Evolutionary conservation across 495 filamentous ascomycete species (phyloP), one percentile per base, ranked within the genome.

Genomic region (Penicillium coprophilum): DNA sequence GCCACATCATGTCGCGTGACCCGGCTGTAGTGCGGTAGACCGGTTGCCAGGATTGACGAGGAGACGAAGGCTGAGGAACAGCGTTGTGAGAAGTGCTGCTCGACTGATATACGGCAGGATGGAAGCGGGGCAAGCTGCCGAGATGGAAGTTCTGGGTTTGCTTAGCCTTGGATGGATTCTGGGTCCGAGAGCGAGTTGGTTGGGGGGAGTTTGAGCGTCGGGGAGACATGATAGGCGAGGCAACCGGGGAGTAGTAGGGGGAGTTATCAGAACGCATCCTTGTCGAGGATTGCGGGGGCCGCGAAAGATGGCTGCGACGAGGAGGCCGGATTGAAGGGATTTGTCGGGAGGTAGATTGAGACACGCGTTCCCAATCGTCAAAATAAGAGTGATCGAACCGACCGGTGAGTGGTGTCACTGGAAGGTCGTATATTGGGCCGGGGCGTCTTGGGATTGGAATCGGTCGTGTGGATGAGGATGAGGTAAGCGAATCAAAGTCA

Each of bases 81-180:
- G 57, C 27, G 21, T 57, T 56, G 48, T 67, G 63, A 4, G 65
- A 56, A 41, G 50, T 53, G 47, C 62, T 50, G n/a, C 50, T 53
- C 13, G 69, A 60, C 36, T 76, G 76, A 46, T 77, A 80, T 47
- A 78, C 75, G 0, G 77, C 75, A 3, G 79, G 79, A 60, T 81
- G 77, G 53, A 77, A 81, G 24, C 72, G 75, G 6, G 77, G 77
- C 11, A 81, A 61, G 39, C 59, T 73, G 43, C 73, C 70, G 10
- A 80, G 69, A 31, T 75, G 68, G 60, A 80, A 74, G 15, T 64
- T 50, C 6, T 71, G 68, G 23, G 64, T 61, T 15, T 72, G 61
- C 48, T 76, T 76, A 53, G 71, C 57, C 48, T 76, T 76, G 50
- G 69, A 41, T 30, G 66, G 45, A 32, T 58, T 66, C 36, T 70